Base-by-base conservation (phyloP, 495 filamentous ascomycete species). In the Glarea lozoyensis region DNA sequence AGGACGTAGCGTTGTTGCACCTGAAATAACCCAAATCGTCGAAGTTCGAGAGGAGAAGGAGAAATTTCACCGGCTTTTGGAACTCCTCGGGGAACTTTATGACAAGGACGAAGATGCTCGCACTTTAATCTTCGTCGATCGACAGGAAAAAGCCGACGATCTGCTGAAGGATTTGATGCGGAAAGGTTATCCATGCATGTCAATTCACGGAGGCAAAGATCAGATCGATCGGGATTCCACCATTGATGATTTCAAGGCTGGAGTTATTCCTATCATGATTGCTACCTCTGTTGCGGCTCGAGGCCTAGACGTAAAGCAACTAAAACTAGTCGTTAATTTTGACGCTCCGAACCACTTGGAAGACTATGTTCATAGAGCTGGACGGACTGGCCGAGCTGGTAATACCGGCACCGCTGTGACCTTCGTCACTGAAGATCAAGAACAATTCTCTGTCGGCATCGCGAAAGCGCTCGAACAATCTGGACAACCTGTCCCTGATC, bases 201-300 rank as follows among this genome's bases (percentile, higher is more conserved):
- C 92, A 15, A 93, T 99, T 37, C 93, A 99, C 48, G 93, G 93
- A 29, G 88, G 86, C 21, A 94, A 95, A 54, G 92, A 97, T 49
- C 92, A 97, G 54, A 81, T 87, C 52, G 93, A 99, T 55, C 83
- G 93, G 33, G 87, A 94, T 56, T 92, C 88, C 20, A 88, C 88
- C 20, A 96, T 99, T 53, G 75, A 81, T 38, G 89, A 96, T 56
- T 99, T 97, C 75, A 96, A 95, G 59, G 80, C 79, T 40, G 92
- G 92, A 23, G 78, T 88, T 33, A 76, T 92, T 40, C 89, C 89
- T 0, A 78, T 99, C 41, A 63, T 99, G 58, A 81, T 94, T 56
- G 93, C 93, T 16, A 99, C 93, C 0, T 96, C 90, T 3, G 88
- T 99, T 46, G 93, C 93, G 3, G 93, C 93, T 30, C 82, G 93